Conservation (phyloP, 129 eudicot species). For the Gnaphalium uliginosum region DNA sequence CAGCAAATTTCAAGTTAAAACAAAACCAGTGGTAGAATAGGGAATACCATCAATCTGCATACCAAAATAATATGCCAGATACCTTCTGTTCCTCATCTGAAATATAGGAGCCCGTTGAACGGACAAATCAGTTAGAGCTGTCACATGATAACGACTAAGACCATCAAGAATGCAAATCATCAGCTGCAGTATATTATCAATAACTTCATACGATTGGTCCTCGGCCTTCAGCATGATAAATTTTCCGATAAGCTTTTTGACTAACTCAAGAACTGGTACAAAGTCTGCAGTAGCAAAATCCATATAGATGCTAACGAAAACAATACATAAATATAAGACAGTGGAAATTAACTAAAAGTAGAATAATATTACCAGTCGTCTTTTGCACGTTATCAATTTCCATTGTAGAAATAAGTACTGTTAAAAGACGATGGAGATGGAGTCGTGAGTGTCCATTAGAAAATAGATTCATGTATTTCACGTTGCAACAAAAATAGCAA, state of each 20-base stretch:
- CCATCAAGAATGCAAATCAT: slow-evolving; percentile 79
- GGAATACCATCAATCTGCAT: slow-evolving; percentile 4
- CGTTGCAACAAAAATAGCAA: slow-evolving; percentile 47
- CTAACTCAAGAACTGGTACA: slow-evolving; percentile 49
- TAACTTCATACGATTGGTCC: slow-evolving; percentile 39
- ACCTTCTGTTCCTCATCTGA: slow-evolving; percentile 61
- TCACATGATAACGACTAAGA: slow-evolving; percentile 35
- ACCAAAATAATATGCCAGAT: slow-evolving; percentile 12
- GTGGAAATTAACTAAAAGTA: no score
- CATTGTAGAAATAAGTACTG: slow-evolving; percentile 61
- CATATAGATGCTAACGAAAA: slow-evolving; percentile 3
- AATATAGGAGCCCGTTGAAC: slow-evolving; percentile 66
- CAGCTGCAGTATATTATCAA: slow-evolving; percentile 54
- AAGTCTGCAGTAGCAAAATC: slow-evolving; percentile 48
- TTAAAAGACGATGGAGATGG: slow-evolving; percentile 61
- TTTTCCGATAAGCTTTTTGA: slow-evolving; percentile 44
- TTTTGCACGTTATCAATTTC: slow-evolving; percentile 42
- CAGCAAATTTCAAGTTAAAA: slow-evolving; percentile 12
- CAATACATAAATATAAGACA: neutral
- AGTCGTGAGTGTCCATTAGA: slow-evolving; percentile 29
- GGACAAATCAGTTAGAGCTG: slow-evolving; percentile 40
- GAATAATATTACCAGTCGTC: slow-evolving; percentile 52
- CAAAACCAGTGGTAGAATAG: neutral
- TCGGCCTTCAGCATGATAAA: slow-evolving; percentile 38
- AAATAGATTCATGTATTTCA: slow-evolving; percentile 36